Conservation (phyloP, 306 rosid species). For the Dalbergia cochinchinensis region DNA sequence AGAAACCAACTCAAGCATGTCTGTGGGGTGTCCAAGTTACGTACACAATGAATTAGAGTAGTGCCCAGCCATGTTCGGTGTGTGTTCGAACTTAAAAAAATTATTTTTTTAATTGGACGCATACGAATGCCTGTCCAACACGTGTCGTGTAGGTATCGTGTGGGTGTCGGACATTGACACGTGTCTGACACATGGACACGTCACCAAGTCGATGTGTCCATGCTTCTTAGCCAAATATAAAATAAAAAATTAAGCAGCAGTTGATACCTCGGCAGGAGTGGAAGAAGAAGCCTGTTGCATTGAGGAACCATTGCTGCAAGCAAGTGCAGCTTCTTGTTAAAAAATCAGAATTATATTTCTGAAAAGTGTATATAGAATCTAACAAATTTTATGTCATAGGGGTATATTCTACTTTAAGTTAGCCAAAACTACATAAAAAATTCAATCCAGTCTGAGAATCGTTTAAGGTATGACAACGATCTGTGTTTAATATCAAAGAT, state of each 20-base stretch:
- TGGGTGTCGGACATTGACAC: too few species aligned
- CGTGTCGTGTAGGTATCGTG: too few species aligned
- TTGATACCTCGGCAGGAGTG: conserved; percentile 70
- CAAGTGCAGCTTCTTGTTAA: conserved; percentile 49
- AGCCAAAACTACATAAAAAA: neutral
- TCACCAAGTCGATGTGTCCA: too few species aligned
- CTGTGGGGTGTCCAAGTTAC: too few species aligned
- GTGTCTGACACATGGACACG: too few species aligned
- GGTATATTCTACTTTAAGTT: neutral
- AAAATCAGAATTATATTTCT: conserved; percentile 10
- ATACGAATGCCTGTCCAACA: too few species aligned
- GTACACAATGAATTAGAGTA: too few species aligned
- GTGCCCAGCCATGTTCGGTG: too few species aligned
- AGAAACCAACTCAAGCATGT: too few species aligned
- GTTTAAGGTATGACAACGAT: neutral
- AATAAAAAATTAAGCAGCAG: neutral
- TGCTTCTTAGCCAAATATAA: neutral
- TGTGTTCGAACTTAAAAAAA: too few species aligned
- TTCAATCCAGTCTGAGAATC: neutral
- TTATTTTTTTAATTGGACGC: too few species aligned
- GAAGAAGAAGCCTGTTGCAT: conserved; percentile 77
- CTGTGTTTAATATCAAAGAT: neutral
- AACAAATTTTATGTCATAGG: neutral
- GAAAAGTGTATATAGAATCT: neutral
- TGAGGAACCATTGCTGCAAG: conserved; percentile 57